Base-by-base conservation (phyloP, 1,139 yeast species). In the Geotrichum candidum region DNA sequence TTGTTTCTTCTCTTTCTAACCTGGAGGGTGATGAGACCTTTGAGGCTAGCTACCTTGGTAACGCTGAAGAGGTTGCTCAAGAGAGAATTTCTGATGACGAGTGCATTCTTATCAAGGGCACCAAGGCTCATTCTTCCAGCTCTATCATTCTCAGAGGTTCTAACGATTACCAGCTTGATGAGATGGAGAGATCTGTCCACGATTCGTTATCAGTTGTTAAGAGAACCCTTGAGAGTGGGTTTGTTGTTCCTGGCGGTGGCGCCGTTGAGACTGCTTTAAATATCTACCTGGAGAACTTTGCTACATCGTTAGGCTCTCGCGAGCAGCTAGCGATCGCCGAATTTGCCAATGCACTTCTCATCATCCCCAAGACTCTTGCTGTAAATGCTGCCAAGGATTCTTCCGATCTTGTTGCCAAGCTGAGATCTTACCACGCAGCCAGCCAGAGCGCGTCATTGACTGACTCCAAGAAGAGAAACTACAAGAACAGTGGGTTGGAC, bases 241-340 rank as follows among this genome's bases (percentile, higher is more conserved):
- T 83, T 68, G 95, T 95, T 63, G 99, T 95, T 10, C 98, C 99
- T 56, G 99, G 99, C 63, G 99, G 99, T 66, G 99, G 99, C 66
- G 97, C 98, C 27, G 99, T 94, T 56, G 99, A 95, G 78, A 82
- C 97, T 56, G 97, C 99, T 11, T 82, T 95, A 70, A 92, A 91
- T 78, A 91, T 95, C 63, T 95, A 90, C 75, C 82, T 95, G 73
- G 99, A 95, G 76, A 94, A 90, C 75, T 94, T 95, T 76, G 99
- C 99, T 54, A 94, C 99, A 10, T 91, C 98, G 0, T 94, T 92
- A 63, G 98, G 98, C 2, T 90, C 97, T 27, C 85, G 99, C 73
- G 99, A 95, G 76, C 99, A 95, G 76, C 82, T 94, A 70, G 99
- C 99, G 10, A 94, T 95, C 77, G 96, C 97, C 1, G 99, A 94